These are phyloP conservation scores for Mortierella sp. DNA, from an alignment of 371 early-diverging fungal species.

Conservation along the genomic window DNA sequence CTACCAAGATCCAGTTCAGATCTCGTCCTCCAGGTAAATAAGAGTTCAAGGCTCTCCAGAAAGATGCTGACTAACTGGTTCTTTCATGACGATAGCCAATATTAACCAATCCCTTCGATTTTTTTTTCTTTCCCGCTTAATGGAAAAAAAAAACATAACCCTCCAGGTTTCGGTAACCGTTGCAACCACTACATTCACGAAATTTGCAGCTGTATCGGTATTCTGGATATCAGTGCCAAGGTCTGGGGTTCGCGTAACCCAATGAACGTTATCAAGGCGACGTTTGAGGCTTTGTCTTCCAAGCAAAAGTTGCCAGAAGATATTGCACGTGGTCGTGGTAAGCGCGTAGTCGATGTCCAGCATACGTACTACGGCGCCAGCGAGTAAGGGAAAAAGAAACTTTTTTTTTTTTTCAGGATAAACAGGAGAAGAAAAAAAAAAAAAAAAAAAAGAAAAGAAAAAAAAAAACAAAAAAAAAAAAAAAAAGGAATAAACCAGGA, in stretches of 20 bases:
- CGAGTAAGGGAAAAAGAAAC: conserved; percentile 32
- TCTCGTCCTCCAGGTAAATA: conserved; percentile 89
- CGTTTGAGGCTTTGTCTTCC: conserved; percentile 88
- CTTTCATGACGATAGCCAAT: not conserved
- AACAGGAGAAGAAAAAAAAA: too few species aligned
- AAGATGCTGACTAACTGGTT: too few species aligned
- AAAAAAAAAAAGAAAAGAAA: too few species aligned
- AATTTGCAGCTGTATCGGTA: conserved; percentile 93
- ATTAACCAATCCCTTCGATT: not conserved
- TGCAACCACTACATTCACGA: conserved; percentile 95
- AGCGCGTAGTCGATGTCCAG: conserved; percentile 91
- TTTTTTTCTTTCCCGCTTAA: not conserved
- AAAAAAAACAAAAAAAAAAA: too few species aligned
- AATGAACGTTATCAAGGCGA: conserved; percentile 97
- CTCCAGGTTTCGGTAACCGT: conserved; percentile 90
- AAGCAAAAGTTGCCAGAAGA: conserved; percentile 87
- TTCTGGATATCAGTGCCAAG: conserved; percentile 93
- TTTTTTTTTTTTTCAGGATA: too few species aligned
- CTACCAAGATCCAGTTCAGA: conserved; percentile 83
- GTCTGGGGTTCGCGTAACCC: conserved; percentile 93
- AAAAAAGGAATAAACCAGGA: too few species aligned
- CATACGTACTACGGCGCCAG: conserved; percentile 78
- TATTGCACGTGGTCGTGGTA: conserved; percentile 90
- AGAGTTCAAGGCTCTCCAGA: not conserved
- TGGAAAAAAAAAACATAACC: not conserved